Conservation (phyloP, 1,284 basidiomycete genomes). For the Vanrija sp. region DNA sequence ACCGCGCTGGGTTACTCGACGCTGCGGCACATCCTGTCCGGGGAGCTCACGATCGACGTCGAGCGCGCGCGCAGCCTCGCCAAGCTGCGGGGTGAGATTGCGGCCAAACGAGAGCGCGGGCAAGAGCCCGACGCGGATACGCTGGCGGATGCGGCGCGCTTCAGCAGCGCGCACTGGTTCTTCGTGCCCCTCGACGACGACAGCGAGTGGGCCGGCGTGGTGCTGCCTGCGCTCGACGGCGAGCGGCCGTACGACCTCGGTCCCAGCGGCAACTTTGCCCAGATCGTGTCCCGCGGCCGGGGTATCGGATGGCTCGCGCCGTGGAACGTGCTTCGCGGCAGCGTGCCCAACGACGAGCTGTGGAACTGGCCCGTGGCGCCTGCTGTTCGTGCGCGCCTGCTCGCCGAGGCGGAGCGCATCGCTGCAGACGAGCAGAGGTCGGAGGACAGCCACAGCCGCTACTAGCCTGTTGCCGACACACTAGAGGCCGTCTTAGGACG, state of each 20-base stretch:
- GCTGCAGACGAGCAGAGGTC: not conserved
- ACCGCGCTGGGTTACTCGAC: slow-evolving; percentile 25
- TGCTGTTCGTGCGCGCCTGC: not conserved
- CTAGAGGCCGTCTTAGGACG: no score
- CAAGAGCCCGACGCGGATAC: slow-evolving; percentile 1
- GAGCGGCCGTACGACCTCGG: slow-evolving; percentile 36
- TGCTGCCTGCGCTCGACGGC: slow-evolving; percentile 13
- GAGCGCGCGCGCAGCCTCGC: slow-evolving; percentile 21
- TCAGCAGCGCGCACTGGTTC: slow-evolving; percentile 22
- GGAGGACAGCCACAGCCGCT: no score
- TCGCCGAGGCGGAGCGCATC: not conserved
- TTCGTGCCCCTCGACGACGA: slow-evolving; percentile 23
- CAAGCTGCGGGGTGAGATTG: slow-evolving; percentile 1
- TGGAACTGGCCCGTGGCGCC: slow-evolving; percentile 28
- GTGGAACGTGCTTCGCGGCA: slow-evolving; percentile 24
- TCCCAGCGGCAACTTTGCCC: slow-evolving; percentile 19
- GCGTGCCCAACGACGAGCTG: slow-evolving; percentile 17
- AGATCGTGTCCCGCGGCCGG: slow-evolving; percentile 22
- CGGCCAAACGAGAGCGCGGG: slow-evolving; percentile 8
- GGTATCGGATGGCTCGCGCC: slow-evolving; percentile 29
- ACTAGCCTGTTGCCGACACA: not conserved
- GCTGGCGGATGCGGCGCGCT: slow-evolving; percentile 14
- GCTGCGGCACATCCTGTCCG: slow-evolving; percentile 15
- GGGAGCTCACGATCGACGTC: slow-evolving; percentile 35
- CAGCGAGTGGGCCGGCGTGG: slow-evolving; percentile 11